Base-by-base conservation (phyloP, 192 early-diverging fungal genomes). In the Podila minutissima region DNA sequence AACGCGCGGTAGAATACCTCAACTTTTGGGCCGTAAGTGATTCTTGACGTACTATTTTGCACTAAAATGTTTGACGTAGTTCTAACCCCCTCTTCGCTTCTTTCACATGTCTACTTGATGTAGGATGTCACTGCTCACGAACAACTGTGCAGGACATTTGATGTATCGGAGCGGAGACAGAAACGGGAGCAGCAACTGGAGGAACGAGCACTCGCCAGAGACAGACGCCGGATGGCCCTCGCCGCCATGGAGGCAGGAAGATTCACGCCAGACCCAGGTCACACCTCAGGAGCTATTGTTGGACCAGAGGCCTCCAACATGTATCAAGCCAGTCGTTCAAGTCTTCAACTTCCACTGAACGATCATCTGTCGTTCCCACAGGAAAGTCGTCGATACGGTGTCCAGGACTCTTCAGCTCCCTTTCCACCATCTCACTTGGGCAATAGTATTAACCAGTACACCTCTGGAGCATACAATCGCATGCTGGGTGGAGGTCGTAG, bases 81-180 rank as follows among this genome's bases (percentile, higher is more conserved):
- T 2, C 20, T n/a, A 55, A 26, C 24, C 20, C 17, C 17, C 53
- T 55, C 17, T 0, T 26, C 4, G 0, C 4, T 3, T 26, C 35
- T 26, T 55, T 26, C 53, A 24, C 53, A 55, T 26, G 24, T 24
- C 10, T 55, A 26, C 9, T 55, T 55, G 19, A 22, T 55, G 8
- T 81, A 81, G 77, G 77, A 81, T 61, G 77, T 81, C 12, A 65
- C 66, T 26, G 77, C 77, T 15, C 77, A 81, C 58, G 77, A 81
- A 58, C 77, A 68, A 38, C 67, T 81, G 4, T 81, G 71, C 41
- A 69, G 64, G 57, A 81, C 77, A n/a, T 81, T 81, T 37, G 67
- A 69, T n/a, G 62, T 81, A 31, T 81, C 77, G 24, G 77, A 81
- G 26, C 71, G 71, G 28, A 58, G 77, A 61, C 62, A 68, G 17